phyloP scores from a whole-genome alignment of 2,329 filamentous ascomycete species.

The Leptographium lundbergii region DNA sequence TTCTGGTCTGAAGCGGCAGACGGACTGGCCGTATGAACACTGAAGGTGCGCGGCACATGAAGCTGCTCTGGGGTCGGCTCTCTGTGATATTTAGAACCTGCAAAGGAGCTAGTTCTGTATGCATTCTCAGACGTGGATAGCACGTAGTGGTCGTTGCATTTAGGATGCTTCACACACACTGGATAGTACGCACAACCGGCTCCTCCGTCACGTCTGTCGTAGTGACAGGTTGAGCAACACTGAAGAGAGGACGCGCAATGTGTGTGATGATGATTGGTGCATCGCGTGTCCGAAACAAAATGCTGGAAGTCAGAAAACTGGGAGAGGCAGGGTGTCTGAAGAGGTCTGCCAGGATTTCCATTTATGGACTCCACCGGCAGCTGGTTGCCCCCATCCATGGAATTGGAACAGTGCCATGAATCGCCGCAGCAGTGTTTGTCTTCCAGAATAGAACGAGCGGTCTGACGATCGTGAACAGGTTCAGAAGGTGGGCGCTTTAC shows the following conservation, averaged over 20 bases:
- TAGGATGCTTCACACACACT: background rate
- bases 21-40: constrained; percentile 9
- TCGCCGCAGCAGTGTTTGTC: background rate
- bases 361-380: background rate
- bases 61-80: background rate
- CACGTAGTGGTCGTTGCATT: background rate
- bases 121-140: too few relatives aligned
- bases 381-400: background rate
- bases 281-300: background rate
- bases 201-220: background rate
- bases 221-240: background rate
- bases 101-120: background rate
- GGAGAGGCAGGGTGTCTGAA: background rate
- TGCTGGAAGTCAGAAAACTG: background rate
- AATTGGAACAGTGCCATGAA: background rate
- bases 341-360: background rate
- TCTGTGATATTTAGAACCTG: background rate
- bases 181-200: background rate
- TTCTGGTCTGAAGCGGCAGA: background rate
- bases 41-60: constrained; percentile 5
- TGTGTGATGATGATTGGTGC: background rate
- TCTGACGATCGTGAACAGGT: background rate
- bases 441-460: background rate
- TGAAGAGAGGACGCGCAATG: background rate
- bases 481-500: background rate